Conservation (phyloP, 164 flowering plant genomes). For the Tetrastigma voinierianum region DNA sequence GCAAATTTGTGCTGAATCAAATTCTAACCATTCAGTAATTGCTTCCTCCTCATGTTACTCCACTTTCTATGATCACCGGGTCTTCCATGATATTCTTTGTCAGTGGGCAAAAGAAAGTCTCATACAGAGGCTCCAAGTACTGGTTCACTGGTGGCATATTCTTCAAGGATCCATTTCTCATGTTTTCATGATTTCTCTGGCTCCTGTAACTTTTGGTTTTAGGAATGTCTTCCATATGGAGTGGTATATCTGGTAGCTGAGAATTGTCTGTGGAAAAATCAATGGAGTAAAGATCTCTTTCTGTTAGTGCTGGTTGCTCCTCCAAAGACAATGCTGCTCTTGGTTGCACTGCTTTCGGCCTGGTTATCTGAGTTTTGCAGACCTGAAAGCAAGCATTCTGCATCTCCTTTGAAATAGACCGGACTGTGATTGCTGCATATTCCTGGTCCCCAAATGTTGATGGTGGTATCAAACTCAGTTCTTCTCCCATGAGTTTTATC, state of each 20-base stretch:
- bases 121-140: constrained; percentile 60
- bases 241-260: constrained; percentile 18
- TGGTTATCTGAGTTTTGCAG: constrained; percentile 12
- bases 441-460: constrained; percentile 38
- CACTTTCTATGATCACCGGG: constrained; percentile 71
- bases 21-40: constrained; percentile 51
- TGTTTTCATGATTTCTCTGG: constrained; percentile 10
- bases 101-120: constrained; percentile 69
- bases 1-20: constrained; percentile 29
- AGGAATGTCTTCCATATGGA: constrained; percentile 13
- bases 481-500: constrained; percentile 44
- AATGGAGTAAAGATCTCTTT: constrained; percentile 50
- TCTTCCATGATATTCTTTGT: constrained; percentile 74
- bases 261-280: constrained; percentile 21
- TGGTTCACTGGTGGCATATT: constrained; percentile 37
- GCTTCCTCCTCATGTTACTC: constrained; percentile 67
- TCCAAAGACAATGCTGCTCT: neutral
- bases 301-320: constrained; percentile 3
- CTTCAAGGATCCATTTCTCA: constrained; percentile 21
- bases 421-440: constrained; percentile 48
- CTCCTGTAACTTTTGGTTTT: constrained; percentile 20
- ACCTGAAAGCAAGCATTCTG: constrained; percentile 29
- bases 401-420: constrained; percentile 61
- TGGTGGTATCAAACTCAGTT: constrained; percentile 48
- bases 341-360: constrained; percentile 2